Percentiles rank a stretch among this genome's conserved stretches.
Evolutionary conservation across 352 stramenopile genomes (phyloP).

Genomic region (Phytopythium kandeliae): DNA sequence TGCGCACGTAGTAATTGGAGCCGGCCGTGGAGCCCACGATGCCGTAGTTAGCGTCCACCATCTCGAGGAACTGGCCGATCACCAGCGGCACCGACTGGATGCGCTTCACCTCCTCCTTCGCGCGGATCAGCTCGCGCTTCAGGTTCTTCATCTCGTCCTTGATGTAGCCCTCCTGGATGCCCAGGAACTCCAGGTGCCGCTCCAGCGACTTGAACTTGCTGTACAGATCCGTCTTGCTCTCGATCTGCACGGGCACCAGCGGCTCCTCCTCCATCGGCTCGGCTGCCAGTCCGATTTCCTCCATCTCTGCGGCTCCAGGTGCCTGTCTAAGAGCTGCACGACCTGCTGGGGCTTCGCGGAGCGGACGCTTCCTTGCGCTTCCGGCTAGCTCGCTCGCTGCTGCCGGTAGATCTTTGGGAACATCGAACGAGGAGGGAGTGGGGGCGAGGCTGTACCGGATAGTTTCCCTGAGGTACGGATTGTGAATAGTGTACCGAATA

Average conservation of each 20-base stretch:
- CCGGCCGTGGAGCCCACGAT: conserved; percentile 97
- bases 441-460: too few species aligned
- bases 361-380: not conserved
- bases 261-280: conserved; percentile 38
- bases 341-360: too few species aligned
- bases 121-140: conserved; percentile 98
- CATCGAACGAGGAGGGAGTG: too few species aligned
- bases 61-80: conserved; percentile 99
- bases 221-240: conserved; percentile 70
- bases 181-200: conserved; percentile 76
- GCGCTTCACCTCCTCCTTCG: conserved; percentile 99
- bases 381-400: too few species aligned
- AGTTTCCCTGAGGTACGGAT: too few species aligned
- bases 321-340: too few species aligned
- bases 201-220: conserved; percentile 75
- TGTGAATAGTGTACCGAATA: too few species aligned
- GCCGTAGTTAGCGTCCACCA: conserved; percentile 99
- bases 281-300: conserved; percentile 50
- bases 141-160: conserved; percentile 99
- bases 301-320: conserved; percentile 21
- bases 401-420: too few species aligned
- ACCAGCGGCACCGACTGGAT: conserved; percentile 99
- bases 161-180: conserved; percentile 97
- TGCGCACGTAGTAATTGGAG: conserved; percentile 99
- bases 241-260: conserved; percentile 43